These are phyloP conservation scores for Eremochloa ophiuroides DNA, from an alignment of 176 grass and related monocot genomes.

Conservation along the genomic window DNA sequence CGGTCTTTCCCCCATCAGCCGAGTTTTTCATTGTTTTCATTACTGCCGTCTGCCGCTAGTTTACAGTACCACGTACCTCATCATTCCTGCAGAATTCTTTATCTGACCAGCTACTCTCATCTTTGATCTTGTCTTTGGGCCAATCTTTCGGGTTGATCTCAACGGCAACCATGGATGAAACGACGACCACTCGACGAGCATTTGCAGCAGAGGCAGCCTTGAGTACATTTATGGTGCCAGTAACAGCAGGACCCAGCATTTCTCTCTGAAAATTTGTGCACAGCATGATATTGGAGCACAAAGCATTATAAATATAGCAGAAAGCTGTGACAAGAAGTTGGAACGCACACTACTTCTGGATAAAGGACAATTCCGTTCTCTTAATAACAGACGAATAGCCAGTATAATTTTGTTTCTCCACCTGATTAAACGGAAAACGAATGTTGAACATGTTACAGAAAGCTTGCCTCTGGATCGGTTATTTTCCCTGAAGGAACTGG, in stretches of 20 bases:
- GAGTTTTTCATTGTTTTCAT: no score
- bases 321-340: background rate
- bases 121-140: slow-evolving; percentile 32
- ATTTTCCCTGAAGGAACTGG: slow-evolving; percentile 22
- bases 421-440: background rate
- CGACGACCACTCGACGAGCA: slow-evolving; percentile 2
- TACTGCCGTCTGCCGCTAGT: no score
- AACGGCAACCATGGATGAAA: slow-evolving; percentile 38
- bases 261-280: background rate
- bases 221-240: slow-evolving; percentile 33
- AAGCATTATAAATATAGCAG: background rate
- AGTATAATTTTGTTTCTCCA: no score
- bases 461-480: slow-evolving; percentile 31
- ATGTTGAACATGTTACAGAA: background rate
- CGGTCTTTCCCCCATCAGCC: no score
- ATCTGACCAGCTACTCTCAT: slow-evolving; percentile 44
- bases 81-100: slow-evolving; percentile 20
- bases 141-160: slow-evolving; percentile 28
- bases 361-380: background rate
- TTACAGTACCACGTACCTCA: slow-evolving; percentile 8
- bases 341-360: background rate
- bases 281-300: background rate
- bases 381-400: no score
- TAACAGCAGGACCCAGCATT: slow-evolving; percentile 28
- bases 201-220: slow-evolving; percentile 14